Evolutionary conservation across 495 filamentous ascomycete species (phyloP).

Genomic region (Lasiosphaeriaceae sp.): DNA sequence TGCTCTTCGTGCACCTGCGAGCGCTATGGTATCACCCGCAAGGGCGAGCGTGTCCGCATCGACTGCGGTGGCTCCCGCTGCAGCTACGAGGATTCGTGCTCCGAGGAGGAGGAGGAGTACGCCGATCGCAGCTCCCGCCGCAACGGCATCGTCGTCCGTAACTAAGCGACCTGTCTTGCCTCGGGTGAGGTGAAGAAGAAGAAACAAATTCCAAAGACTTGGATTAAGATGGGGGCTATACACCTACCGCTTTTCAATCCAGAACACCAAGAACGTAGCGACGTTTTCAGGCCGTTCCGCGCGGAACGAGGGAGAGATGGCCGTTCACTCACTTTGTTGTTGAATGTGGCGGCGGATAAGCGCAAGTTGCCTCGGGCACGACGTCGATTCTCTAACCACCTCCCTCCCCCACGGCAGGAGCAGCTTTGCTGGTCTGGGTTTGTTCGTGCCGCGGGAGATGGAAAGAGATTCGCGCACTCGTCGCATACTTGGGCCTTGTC

Average conservation of each 20-base stretch:
- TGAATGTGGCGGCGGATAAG: constrained; percentile 4
- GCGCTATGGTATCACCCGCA: constrained; percentile 92
- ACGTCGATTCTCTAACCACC: background rate
- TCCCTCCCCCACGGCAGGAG: background rate
- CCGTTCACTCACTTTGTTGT: constrained; percentile 16
- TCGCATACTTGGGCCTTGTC: background rate
- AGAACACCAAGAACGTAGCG: constrained; percentile 16
- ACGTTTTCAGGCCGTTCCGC: constrained; percentile 11
- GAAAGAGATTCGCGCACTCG: background rate
- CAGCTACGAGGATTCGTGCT: constrained; percentile 66
- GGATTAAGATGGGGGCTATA: background rate
- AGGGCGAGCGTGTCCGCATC: constrained; percentile 86
- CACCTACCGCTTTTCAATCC: background rate
- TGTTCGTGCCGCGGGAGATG: background rate
- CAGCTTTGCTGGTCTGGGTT: constrained; percentile 13
- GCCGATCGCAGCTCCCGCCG: constrained; percentile 56
- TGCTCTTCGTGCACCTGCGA: constrained; percentile 74
- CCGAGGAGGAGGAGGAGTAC: constrained; percentile 58
- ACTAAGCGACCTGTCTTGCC: constrained; percentile 24
- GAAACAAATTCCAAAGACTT: constrained; percentile 17
- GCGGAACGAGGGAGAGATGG: constrained; percentile 2
- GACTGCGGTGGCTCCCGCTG: constrained; percentile 88
- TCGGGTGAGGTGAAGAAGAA: constrained; percentile 29
- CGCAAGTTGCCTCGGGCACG: background rate
- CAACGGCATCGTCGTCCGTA: constrained; percentile 72